These are phyloP conservation scores for Suhomyces taliae DNA, from an alignment of 1,139 yeast species.

Conservation along the genomic window DNA sequence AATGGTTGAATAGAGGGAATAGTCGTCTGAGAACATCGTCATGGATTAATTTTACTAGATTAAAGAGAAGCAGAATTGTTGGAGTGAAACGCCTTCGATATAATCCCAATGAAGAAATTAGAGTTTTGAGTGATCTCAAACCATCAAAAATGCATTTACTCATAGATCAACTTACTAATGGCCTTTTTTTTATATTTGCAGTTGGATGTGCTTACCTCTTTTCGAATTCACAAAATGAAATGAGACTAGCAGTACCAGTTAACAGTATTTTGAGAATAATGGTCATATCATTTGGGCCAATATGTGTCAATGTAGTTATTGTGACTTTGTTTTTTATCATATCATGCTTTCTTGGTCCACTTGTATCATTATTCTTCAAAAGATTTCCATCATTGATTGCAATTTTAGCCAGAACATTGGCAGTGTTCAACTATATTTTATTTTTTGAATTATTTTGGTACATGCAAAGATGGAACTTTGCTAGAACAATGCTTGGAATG, in stretches of 20 bases:
- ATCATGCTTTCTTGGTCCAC: conserved; percentile 50
- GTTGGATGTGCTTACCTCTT: conserved; percentile 44
- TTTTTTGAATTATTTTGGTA: conserved; percentile 53
- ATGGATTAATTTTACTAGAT: conserved; percentile 44
- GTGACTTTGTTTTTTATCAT: conserved; percentile 40
- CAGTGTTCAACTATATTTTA: conserved; percentile 41
- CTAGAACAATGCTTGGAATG: conserved; percentile 50
- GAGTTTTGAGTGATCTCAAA: conserved; percentile 31
- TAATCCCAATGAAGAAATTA: conserved; percentile 22
- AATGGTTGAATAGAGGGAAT: conserved; percentile 50
- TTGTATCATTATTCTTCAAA: conserved; percentile 32
- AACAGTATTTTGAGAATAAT: conserved; percentile 40
- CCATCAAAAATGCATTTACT: conserved; percentile 42
- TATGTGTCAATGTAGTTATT: conserved; percentile 41
- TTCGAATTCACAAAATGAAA: conserved; percentile 46
- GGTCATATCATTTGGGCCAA: conserved; percentile 48
- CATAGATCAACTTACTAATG: conserved; percentile 31
- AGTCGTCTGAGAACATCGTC: conserved; percentile 25
- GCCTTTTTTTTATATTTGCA: conserved; percentile 26
- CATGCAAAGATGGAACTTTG: conserved; percentile 53
- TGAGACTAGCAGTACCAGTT: conserved; percentile 25
- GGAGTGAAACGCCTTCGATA: conserved; percentile 39
- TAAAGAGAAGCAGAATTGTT: conserved; percentile 41
- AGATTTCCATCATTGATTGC: conserved; percentile 48
- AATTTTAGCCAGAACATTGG: conserved; percentile 41